These are phyloP conservation scores for Eutrema salsugineum DNA, from an alignment of 441 rosid species.

Conservation along the genomic window DNA sequence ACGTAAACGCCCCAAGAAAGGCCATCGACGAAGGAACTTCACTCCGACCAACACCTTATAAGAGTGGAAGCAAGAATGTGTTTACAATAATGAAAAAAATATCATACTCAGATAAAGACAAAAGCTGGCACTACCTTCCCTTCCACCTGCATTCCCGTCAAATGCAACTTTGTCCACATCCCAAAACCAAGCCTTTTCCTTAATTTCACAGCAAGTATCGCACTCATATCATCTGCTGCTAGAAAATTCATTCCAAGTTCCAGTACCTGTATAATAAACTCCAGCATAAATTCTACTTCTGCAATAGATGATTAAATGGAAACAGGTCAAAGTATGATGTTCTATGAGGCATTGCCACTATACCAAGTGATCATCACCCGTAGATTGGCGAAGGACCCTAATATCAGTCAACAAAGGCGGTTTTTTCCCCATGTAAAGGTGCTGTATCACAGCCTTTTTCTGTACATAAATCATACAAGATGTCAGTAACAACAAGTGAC, in stretches of 20 bases:
- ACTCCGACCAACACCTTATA: constrained; percentile 76
- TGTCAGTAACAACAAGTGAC: neutral
- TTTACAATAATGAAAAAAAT: neutral
- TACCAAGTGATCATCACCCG: constrained; percentile 88
- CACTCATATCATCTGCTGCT: constrained; percentile 89
- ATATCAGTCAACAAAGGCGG: constrained; percentile 82
- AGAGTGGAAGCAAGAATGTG: constrained; percentile 10
- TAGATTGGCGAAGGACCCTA: constrained; percentile 60
- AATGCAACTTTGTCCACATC: constrained; percentile 85
- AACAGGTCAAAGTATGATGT: neutral
- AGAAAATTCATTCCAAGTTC: constrained; percentile 90
- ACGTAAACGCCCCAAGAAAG: constrained; percentile 81
- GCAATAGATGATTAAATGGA: neutral
- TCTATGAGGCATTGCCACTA: constrained; percentile 4
- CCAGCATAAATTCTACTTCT: constrained; percentile 1
- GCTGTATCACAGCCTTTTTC: constrained; percentile 62
- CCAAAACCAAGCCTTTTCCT: constrained; percentile 89
- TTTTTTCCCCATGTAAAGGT: constrained; percentile 74
- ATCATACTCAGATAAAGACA: neutral
- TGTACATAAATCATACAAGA: constrained; percentile 31
- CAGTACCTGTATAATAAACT: constrained; percentile 57
- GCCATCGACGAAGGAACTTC: constrained; percentile 76
- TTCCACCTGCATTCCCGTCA: constrained; percentile 92
- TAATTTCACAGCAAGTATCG: constrained; percentile 75
- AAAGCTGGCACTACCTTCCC: constrained; percentile 70